Percentiles rank a stretch among this genome's conserved stretches.
These are phyloP conservation scores for Metschnikowia matae DNA, from an alignment of 805 yeast genomes.

Conservation along the genomic window DNA sequence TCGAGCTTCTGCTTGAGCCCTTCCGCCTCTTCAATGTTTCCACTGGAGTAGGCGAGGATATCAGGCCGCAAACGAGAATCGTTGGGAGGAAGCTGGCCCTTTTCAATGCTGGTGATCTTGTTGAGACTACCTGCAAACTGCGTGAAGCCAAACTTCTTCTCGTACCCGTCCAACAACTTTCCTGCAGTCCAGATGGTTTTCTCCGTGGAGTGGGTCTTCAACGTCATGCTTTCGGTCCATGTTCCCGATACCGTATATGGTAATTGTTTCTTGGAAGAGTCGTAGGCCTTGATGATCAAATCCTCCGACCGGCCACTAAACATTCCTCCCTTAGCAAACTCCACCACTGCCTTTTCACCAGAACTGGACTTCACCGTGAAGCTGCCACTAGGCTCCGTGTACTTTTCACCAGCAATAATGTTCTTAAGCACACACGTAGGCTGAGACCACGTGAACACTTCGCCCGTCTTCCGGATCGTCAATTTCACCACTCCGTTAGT, in stretches of 20 bases:
- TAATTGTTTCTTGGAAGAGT: slow-evolving; percentile 31
- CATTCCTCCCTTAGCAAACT: slow-evolving; percentile 78
- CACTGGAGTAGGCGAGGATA: slow-evolving; percentile 64
- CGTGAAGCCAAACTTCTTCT: slow-evolving; percentile 80
- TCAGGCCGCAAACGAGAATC: slow-evolving; percentile 93
- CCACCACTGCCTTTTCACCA: slow-evolving; percentile 68
- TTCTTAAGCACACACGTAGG: slow-evolving; percentile 83
- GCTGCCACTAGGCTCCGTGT: slow-evolving; percentile 76
- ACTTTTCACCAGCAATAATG: slow-evolving; percentile 91
- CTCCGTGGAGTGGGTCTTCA: slow-evolving; percentile 39
- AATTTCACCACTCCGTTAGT: slow-evolving; percentile 69
- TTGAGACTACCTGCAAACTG: slow-evolving; percentile 77
- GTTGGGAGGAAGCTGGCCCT: slow-evolving; percentile 65
- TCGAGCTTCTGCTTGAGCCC: slow-evolving; percentile 63
- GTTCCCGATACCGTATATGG: slow-evolving; percentile 58
- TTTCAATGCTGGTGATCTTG: slow-evolving; percentile 70
- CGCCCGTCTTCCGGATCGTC: slow-evolving; percentile 56
- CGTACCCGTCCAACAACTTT: slow-evolving; percentile 52
- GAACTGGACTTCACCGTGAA: slow-evolving; percentile 62
- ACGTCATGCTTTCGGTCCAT: slow-evolving; percentile 71
- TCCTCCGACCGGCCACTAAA: slow-evolving; percentile 81
- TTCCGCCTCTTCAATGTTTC: slow-evolving; percentile 71
- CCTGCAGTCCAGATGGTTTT: slow-evolving; percentile 69
- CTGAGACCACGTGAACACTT: slow-evolving; percentile 72
- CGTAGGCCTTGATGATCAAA: slow-evolving; percentile 43